Evolutionary conservation across 257 asterid species (phyloP), one percentile per base, ranked within the genome.

Genomic region (Orobanche coerulescens): DNA sequence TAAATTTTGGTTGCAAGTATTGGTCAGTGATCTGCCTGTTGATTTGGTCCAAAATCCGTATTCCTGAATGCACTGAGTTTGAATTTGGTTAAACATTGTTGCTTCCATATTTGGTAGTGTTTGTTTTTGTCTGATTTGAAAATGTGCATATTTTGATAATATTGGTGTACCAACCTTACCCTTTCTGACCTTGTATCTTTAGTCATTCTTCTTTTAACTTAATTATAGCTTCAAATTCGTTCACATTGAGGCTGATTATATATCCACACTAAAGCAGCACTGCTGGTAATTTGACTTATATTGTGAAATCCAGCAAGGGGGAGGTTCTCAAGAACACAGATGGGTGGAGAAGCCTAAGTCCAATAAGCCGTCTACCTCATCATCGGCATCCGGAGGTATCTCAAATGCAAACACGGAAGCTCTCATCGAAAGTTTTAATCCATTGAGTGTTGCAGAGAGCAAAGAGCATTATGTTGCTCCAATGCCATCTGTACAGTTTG

Each of bases 331-430:
- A 62, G 90, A 67, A 20, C 75, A 75, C 16, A 61, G 52, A 57
- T 85, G 93, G 90, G 76, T 76, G 44, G 78, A 59, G 73, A 79
- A 81, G 72, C 74, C 84, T 14, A 68, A 76, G 67, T 19, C 69
- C 13, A 23, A 61, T 39, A 33, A 43, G 23, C 44, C 52, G 18
- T 65, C 80, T 31, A 57, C 75, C 63, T 74, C 75, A 11, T 63
- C 75, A 14, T 65, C 81, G 16, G 61, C 70, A 4, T 64, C 57
- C 1, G 84, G 59, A 57, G 77, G 69, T 55, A 31, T 42, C 65
- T 64, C 90, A 33, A 64, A 59, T 71, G 76, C 75, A 49, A 61
- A 56, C 28, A 73, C 68, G 47, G 92, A 73, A 74, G 83, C 73
- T 64, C 55, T 75, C 58, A 47, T 78, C 1, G 71, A 77, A 18